Percentiles rank a stretch among this genome's conserved stretches.
These are phyloP conservation scores for Nematodospora anomalae DNA, from an alignment of 1,139 yeast genomes.

Conservation along the genomic window DNA sequence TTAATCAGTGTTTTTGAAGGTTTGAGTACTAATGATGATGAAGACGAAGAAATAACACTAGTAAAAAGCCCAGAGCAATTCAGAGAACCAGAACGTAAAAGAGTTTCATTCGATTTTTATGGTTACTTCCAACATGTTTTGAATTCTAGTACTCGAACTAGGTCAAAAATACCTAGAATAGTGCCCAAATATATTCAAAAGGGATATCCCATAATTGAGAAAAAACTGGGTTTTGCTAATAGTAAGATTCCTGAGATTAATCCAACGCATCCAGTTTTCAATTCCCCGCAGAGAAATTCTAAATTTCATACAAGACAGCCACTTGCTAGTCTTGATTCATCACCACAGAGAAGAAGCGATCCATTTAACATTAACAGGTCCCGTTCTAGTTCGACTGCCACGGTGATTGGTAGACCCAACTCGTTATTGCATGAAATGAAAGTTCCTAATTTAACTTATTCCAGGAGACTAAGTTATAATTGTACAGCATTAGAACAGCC, in stretches of 20 bases:
- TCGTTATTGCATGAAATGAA: conserved; percentile 14
- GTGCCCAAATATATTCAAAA: conserved; percentile 21
- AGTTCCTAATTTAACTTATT: conserved; percentile 15
- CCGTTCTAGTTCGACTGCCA: conserved; percentile 10
- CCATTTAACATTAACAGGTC: conserved; percentile 6
- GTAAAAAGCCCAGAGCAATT: conserved; percentile 8
- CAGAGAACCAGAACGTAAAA: not conserved
- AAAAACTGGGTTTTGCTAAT: conserved; percentile 15
- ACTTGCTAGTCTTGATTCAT: not conserved
- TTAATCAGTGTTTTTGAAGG: conserved; percentile 17
- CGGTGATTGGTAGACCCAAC: conserved; percentile 16
- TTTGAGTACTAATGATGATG: conserved; percentile 17
- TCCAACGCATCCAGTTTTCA: conserved; percentile 32
- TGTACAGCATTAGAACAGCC: conserved; percentile 40
- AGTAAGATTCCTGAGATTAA: conserved; percentile 34
- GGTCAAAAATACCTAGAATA: conserved; percentile 29
- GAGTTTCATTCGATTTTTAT: conserved; percentile 11
- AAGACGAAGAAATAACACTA: conserved; percentile 17
- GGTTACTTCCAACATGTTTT: conserved; percentile 10
- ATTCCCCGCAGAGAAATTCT: conserved; percentile 23
- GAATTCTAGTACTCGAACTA: conserved; percentile 10
- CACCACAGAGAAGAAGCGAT: conserved; percentile 7
- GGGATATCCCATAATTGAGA: conserved; percentile 28
- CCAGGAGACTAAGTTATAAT: conserved; percentile 17
- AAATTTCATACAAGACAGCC: not conserved